A percentile compares a stretch with the other conserved stretches of the same genome.
Evolutionary conservation across 2,329 filamentous ascomycete species (phyloP).

Genomic region (Phyllosticta citriasiana): DNA sequence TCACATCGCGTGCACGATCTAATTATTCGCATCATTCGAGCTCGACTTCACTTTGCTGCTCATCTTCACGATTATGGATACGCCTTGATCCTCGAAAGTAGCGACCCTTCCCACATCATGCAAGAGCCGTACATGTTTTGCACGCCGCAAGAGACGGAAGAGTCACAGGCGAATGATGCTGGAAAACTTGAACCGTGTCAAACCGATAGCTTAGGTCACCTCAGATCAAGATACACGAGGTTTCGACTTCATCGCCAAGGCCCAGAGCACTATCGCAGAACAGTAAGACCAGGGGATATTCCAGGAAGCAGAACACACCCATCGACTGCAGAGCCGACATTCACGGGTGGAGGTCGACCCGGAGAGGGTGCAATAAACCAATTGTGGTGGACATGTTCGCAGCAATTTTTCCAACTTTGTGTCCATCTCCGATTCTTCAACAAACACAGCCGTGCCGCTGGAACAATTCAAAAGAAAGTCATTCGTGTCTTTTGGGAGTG

Average conservation of each 20-base stretch:
- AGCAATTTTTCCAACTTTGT: constrained; percentile 22
- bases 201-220: constrained; percentile 28
- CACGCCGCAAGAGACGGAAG: constrained; percentile 54
- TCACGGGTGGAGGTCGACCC: constrained; percentile 16
- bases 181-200: constrained; percentile 14
- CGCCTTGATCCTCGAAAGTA: constrained; percentile 67
- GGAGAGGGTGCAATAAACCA: constrained; percentile 43
- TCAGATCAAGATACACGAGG: constrained; percentile 46
- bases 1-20: constrained; percentile 55
- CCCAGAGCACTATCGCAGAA: not conserved
- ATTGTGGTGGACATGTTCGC: constrained; percentile 44
- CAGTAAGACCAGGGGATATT: constrained; percentile 29
- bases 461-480: constrained; percentile 53
- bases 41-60: constrained; percentile 51
- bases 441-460: constrained; percentile 17
- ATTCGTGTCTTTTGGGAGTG: constrained; percentile 64
- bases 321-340: constrained; percentile 13
- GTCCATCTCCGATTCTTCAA: not conserved
- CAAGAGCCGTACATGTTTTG: constrained; percentile 58
- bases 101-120: constrained; percentile 60
- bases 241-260: constrained; percentile 49
- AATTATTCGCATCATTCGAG: constrained; percentile 53
- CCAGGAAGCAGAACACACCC: constrained; percentile 35
- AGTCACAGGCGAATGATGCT: constrained; percentile 37
- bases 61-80: constrained; percentile 44